A percentile compares a stretch with the other conserved stretches of the same genome.
Evolutionary conservation across 768 basidiomycete genomes (phyloP).

Genomic region (Suillus subluteus): DNA sequence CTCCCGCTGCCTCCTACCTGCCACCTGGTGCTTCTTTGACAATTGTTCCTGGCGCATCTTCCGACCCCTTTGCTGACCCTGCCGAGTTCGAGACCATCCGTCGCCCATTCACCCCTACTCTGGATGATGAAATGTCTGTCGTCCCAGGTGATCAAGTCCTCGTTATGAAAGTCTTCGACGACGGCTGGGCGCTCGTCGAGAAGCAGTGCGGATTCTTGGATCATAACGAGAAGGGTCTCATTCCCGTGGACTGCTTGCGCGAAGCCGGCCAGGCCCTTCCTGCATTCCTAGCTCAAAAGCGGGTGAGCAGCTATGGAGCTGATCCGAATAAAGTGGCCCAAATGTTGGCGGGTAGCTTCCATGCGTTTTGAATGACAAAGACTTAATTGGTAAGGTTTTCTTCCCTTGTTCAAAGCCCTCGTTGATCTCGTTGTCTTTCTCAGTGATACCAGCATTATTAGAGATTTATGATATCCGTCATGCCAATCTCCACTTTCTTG

Average conservation of each 20-base stretch:
- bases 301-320: slow-evolving; percentile 44
- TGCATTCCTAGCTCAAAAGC: slow-evolving; percentile 52
- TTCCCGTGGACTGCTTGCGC: slow-evolving; percentile 73
- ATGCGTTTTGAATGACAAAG: neutral
- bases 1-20: slow-evolving; percentile 18
- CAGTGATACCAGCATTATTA: neutral
- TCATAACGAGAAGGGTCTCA: slow-evolving; percentile 47
- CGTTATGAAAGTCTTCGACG: slow-evolving; percentile 60
- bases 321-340: slow-evolving; percentile 1
- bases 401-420: neutral
- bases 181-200: slow-evolving; percentile 73
- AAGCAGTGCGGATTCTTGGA: slow-evolving; percentile 30
- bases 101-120: slow-evolving; percentile 58
- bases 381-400: neutral
- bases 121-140: slow-evolving; percentile 64
- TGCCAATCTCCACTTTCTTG: neutral
- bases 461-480: neutral
- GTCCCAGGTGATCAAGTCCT: slow-evolving; percentile 52
- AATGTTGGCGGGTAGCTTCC: neutral
- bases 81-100: slow-evolving; percentile 49
- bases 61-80: slow-evolving; percentile 42
- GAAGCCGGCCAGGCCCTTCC: slow-evolving; percentile 49
- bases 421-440: neutral
- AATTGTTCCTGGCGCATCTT: neutral
- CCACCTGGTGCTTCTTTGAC: neutral